These are phyloP conservation scores for Sporobolomyces phaffii DNA, from an alignment of 768 basidiomycete genomes.

Conservation along the genomic window DNA sequence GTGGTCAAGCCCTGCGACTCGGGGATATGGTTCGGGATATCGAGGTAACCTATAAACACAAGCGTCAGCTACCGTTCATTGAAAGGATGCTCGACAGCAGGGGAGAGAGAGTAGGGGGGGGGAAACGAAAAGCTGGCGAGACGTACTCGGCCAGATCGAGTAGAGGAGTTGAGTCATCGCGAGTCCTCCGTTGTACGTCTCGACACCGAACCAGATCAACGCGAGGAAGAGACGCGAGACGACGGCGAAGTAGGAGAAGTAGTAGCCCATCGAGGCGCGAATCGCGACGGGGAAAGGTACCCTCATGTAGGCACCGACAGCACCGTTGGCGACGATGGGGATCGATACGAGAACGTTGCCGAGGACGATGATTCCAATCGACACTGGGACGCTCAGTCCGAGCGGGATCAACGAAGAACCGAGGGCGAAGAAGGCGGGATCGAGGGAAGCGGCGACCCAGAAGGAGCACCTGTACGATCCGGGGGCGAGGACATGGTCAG, in stretches of 20 bases:
- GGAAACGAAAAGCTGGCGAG: neutral
- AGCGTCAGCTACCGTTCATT: too few species aligned
- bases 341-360: constrained; percentile 67
- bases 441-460: constrained; percentile 33
- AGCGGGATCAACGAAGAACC: constrained; percentile 26
- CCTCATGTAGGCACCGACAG: constrained; percentile 23
- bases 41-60: constrained; percentile 51
- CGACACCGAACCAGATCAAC: constrained; percentile 31
- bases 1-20: constrained; percentile 51
- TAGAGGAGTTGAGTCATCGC: constrained; percentile 50
- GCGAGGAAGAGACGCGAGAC: constrained; percentile 50
- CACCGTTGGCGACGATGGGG: constrained; percentile 71
- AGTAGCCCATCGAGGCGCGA: constrained; percentile 81
- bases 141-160: constrained; percentile 65
- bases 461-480: constrained; percentile 18
- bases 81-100: too few species aligned
- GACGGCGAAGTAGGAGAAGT: constrained; percentile 80
- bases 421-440: constrained; percentile 25
- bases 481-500: neutral
- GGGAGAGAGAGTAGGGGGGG: too few species aligned
- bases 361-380: constrained; percentile 56
- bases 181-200: constrained; percentile 33
- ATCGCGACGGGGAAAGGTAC: constrained; percentile 72
- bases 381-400: constrained; percentile 8
- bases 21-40: constrained; percentile 61